Base-by-base conservation (phyloP, 2,329 filamentous ascomycete genomes). In the Plenodomus tracheiphilus region DNA sequence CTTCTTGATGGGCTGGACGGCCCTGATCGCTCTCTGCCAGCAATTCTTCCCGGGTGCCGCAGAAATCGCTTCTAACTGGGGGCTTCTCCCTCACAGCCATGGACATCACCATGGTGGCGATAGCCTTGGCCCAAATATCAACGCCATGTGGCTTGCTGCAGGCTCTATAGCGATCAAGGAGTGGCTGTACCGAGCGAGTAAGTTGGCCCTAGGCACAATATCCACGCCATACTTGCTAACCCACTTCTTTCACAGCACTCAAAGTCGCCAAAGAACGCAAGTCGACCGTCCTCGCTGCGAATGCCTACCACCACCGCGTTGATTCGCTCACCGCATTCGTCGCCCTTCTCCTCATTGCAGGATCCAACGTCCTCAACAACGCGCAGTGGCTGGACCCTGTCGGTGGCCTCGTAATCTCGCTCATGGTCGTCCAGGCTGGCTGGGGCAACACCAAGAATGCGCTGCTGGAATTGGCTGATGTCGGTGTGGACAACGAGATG, bases 261-360 rank as follows among this genome's bases (percentile, higher is more conserved):
- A 97, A 97, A 77, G 85, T 99, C 52, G 94, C 94, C 39, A 85
- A 85, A 62, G 90, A 96, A 74, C 89, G 93, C 71, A 96, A 96
- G 70, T 97, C 93, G 11, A 95, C 92, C 6, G 91, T 99, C 51
- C 84, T 99, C 19, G 92, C 93, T 34, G 97, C 92, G 49, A 99
- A 99, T 69, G 93, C 94, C 50, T 82, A 97, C 58, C 94, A 99
- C 75, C 94, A 97, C 77, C 90, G 94, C 52, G 87, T 99, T 69
- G 94, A 99, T 74, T 96, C 91, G 49, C 81, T 97, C 47, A 99
- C 94, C 1, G 93, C 93, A 58, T 89, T 97, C 62, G 94, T 97
- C 47, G 95, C 94, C 2, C 81, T 97, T 22, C 80, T 88, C 48
- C 93, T 90, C 19, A 96, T 99, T 64, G 84, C 91, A 16, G 92